Base-by-base conservation (phyloP, 73 alveolate species). In the Symbiodinium natans region DNA sequence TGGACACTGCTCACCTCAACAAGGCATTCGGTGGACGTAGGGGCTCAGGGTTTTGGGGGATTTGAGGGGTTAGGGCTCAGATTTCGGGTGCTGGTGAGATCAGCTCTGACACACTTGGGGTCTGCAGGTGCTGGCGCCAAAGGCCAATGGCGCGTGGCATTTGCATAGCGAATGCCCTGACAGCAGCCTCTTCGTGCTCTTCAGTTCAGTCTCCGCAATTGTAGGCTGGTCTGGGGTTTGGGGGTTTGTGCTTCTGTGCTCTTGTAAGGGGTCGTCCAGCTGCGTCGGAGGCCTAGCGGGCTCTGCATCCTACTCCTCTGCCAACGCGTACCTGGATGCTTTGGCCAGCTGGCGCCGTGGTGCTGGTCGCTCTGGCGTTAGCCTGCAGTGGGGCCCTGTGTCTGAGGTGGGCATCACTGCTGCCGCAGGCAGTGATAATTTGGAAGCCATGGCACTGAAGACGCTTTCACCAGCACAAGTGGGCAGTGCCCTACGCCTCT, bases 301-400 rank as follows among this genome's bases (percentile, higher is more conserved):
- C 11, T 33, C 52, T 3, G 86, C 86, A 11, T 77, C 86, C 46
- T 82, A 82, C 90, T 40, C 68, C 21, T 38, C 90, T 39, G 90
- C 90, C 54, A 82, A 82, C 19, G 90, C 90, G 39, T 89, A 89
- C 38, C 41, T 89, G 75, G 95, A 89, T 59, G 95, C 86, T 86
- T 11, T 89, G 75, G 95, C 95, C 42, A 54, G 82, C 33, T 89
- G 95, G 95, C 95, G 95, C 42, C 86, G 74, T 8, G 82, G 29
- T 5, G 83, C 84, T n/a, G 33, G 31, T 17, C 94, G 94, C 94
- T 83, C 52, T 25, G 98, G 87, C 17, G 82, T 92, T 27, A 92
- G 98, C 98, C 92, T 92, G 13, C 80, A 92, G 63, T 92, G 98
- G 92, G 98, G 98, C 90, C 98, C 98, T 3, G 98, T 92, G 17